Evolutionary conservation across 306 rosid genomes (phyloP), one percentile per base, ranked within the genome.

Genomic region (Vigna radiata): DNA sequence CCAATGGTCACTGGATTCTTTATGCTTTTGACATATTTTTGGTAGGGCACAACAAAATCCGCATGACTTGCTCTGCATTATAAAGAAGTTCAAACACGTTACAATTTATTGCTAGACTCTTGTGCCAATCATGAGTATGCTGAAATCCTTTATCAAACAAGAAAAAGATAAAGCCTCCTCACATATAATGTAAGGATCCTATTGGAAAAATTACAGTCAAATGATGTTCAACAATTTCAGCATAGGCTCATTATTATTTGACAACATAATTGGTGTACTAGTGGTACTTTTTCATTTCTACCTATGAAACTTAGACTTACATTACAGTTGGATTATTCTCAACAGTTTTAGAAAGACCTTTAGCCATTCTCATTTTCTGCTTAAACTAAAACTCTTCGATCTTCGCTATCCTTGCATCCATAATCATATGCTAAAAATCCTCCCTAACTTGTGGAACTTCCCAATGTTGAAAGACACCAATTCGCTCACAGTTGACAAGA

Each of bases 21-120:
- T 47, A 89, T 78, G 84, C 96, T 89, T 87, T 81, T 91, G 79
- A 80, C 75, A 82, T 84, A 94, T 52, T 91, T 94, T 85, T 89
- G 91, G 83, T 86, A 88, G 55, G 93, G 88, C 66, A 94, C 87
- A 70, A 91, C 96, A 87, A 94, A 94, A 48, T 92, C 96, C 14
- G 97, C 95, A 82, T 90, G 96, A 87, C 88, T 89, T 70, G 96
- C 96, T 85, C 98, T 94, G 93, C 68, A 76, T 81, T 46, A 54
- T 56, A 54, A 63, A 66, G 86, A 73, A 61, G 33, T 74, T 58
- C 7, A 54, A 66, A 71, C 66, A 62, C 19, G 36, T 75, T 70
- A 78, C 9, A 21, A n/a, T 43, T 61, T 64, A 54, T 52, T 52
- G 63, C 73, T 46, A 44, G 36, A 50, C 2, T 77, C 64, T 4